Evolutionary conservation across 1,284 basidiomycete genomes (phyloP), one percentile per base, ranked within the genome.

Genomic region (Phenoliferia sp.): DNA sequence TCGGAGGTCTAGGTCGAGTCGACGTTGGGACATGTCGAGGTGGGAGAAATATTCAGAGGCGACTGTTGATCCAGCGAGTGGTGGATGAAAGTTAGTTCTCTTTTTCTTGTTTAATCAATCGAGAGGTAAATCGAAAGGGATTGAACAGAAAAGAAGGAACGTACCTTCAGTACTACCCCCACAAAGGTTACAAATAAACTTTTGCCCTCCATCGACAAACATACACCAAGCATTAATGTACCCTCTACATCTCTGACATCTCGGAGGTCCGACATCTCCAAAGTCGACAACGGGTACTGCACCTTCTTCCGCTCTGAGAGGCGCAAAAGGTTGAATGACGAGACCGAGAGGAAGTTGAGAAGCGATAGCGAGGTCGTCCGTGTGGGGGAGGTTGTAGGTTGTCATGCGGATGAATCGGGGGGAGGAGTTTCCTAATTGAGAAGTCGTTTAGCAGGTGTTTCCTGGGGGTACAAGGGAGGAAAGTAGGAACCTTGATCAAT

Each of bases 211-310:
- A 44, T 90, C 85, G 22, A 87, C 83, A 85, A 92, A 99, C 35
- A 84, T 83, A 77, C 89, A 93, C 94, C 94, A 99, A 0, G 94
- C 89, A 78, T 98, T 99, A 76, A 99, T 85, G 79, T 99, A 99
- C 0, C 85, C 92, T 73, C 92, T 84, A 80, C 96, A 99, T 56
- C 85, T 83, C 63, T 84, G 86, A 77, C 96, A 99, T 44, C 96
- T 85, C 17, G 90, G 86, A 19, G 95, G 96, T 12, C 94, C 94
- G 10, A 79, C 78, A 55, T 74, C 89, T 82, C 77, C 83, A 28
- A 36, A 39, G 67, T 79, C 79, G 10, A 97, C 86, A 5, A 93
- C 75, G 0, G 94, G 94, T 7, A 99, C 82, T 0, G 86, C 82
- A 58, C 90, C 89, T 78, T 96, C 94, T 32, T 74, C 77, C 44